Base-by-base conservation (phyloP, 1,139 yeast species). In the Magnusiomyces suaveolens region DNA sequence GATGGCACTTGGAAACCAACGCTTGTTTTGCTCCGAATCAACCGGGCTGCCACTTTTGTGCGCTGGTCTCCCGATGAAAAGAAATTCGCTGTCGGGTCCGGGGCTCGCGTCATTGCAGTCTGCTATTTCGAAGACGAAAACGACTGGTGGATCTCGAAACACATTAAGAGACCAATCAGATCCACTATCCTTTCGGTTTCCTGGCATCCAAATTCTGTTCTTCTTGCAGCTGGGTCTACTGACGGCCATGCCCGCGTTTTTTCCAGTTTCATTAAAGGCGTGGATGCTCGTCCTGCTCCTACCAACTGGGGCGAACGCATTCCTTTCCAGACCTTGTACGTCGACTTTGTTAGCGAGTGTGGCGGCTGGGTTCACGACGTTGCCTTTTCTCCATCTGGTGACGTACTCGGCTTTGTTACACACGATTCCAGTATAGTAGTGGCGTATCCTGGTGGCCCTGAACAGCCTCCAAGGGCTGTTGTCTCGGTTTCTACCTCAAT, bases 61-160 rank as follows among this genome's bases (percentile, higher is more conserved):
- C 78, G 82, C 62, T 92, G 98, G 98, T 87, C 96, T 3, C 96
- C 97, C 29, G 81, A 80, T 61, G 97, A 97, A 21, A 74, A 74
- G 66, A 94, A 94, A 73, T 92, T 94, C 71, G 98, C 98, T 1
- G 97, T 92, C 48, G 98, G 97, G 0, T 87, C 97, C 3, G 87
- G 96, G 54, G 97, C 96, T 55, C 77, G 97, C 56, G 84, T 87
- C 59, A 84, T 94, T 69, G 96, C 98, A 18, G 86, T 94, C 52
- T 94, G 98, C 73, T 92, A 90, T 72, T 92, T 87, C 69, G 98
- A 94, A 70, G 86, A 79, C 60, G 97, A 90, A 65, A 92, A 92
- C 69, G 96, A 94, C 69, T 94, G 99, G 99, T 94, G 99, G 99
- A 90, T 92, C 53, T 88, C 97, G 21, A 92, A 90, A 72, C 98